Evolutionary conservation across 805 yeast genomes (phyloP).

Genomic region (Kodamaea hsintzibuensis): DNA sequence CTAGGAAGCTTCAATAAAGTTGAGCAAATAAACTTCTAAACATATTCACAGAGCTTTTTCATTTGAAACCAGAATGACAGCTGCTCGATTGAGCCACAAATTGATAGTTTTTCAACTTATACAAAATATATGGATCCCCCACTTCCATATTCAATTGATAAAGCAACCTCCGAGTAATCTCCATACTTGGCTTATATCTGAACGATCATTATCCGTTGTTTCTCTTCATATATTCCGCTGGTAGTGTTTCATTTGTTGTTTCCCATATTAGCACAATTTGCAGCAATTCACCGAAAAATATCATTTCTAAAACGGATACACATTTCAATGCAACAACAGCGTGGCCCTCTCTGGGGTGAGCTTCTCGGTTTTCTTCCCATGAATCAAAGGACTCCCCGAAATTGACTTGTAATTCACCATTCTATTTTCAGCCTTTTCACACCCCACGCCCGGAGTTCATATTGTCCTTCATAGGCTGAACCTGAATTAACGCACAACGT

Average conservation of each 20-base stretch:
- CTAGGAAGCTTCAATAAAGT: no score
- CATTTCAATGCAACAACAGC: not conserved
- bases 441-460: not conserved
- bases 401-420: not conserved
- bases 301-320: not conserved
- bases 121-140: no score
- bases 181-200: no score
- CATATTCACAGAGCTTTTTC: no score
- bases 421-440: not conserved
- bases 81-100: no score
- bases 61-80: no score
- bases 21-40: no score
- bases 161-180: no score
- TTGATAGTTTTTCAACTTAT: no score
- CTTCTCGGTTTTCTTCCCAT: not conserved
- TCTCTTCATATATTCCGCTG: not conserved
- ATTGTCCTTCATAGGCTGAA: not conserved
- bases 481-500: not conserved
- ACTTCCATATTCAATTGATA: no score
- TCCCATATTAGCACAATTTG: not conserved
- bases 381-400: not conserved
- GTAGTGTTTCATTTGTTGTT: not conserved
- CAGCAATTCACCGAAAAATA: not conserved
- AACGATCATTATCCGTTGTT: no score
- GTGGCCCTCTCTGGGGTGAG: not conserved